Evolutionary conservation across 148 eudicot species (phyloP), one percentile per base, ranked within the genome.

Genomic region (Salicornia ramosissima): DNA sequence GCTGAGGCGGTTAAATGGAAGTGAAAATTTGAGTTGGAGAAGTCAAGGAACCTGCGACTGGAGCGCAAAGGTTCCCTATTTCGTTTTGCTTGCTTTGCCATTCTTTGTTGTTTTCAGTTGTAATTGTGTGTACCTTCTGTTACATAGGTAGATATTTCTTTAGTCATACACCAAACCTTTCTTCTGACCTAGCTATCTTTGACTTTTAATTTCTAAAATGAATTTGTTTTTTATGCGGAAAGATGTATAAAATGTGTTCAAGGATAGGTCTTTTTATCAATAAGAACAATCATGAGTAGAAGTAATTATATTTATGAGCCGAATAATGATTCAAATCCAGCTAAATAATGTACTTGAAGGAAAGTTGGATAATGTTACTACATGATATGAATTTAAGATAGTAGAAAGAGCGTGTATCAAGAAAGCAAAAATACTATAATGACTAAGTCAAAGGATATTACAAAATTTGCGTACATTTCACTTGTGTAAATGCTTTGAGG

Each of bases 1-100:
- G 89, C 92, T 59, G 99, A 94, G 77, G 99, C 97, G 63, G 84
- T 83, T 79, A 97, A 94, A 73, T 94, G 99, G 99, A 94, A 94
- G 77, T 92, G 99, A 12, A 94, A 87, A 82, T 94, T 80, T 82
- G 99, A 94, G 79, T 75, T 90, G 68, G 99, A 90, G 82, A 88
- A 80, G 80, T 79, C 82, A 50, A 85, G 82, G 66, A 90, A 87
- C 60, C 68, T 80, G 80, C 88, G 73, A 79, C 74, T 88, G 75
- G 96, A 87, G 72, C 78, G 71, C 68, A 88, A 90, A 92, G 98
- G 96, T 85, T 65, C 15, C 10, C n/a, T n/a, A n/a, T n/a, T n/a
- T n/a, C n/a, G n/a, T n/a, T n/a, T n/a, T 61, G 22, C 6, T 29
- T 59, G n/a, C 57, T 11, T 55, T 31, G 33, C 6, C 68, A 59